Conservation (phyloP, 139 green algal species). For the Chlamydomonas incerta region DNA sequence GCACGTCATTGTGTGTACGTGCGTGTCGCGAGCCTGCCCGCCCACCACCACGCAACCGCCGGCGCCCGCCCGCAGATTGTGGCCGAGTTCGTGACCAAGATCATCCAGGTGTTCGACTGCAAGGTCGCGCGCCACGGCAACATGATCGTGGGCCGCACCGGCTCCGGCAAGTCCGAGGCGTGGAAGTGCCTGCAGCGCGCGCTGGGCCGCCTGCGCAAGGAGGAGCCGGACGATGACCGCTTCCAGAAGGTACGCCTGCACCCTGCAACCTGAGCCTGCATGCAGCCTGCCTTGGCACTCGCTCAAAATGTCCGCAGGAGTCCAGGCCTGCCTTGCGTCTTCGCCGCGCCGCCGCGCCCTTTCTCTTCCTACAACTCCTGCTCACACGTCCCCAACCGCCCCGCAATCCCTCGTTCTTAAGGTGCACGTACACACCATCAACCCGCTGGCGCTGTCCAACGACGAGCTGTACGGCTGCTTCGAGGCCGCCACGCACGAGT, state of each 20-base stretch:
- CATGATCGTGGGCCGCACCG: constrained; percentile 93
- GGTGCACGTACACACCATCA: constrained; percentile 88
- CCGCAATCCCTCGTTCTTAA: constrained; percentile 1
- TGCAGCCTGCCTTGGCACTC: too few relatives aligned
- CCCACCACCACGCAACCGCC: too few relatives aligned
- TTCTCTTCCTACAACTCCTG: too few relatives aligned
- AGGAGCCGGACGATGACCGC: constrained; percentile 71
- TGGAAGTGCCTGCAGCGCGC: constrained; percentile 83
- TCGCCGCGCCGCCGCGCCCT: too few relatives aligned
- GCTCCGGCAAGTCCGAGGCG: constrained; percentile 83
- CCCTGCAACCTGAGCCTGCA: too few relatives aligned
- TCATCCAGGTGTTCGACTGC: constrained; percentile 93
- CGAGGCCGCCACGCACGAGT: constrained; percentile 80
- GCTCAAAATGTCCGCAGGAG: too few relatives aligned
- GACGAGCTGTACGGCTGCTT: constrained; percentile 90
- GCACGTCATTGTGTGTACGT: too few relatives aligned
- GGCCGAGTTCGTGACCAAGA: constrained; percentile 86
- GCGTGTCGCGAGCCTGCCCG: too few relatives aligned
- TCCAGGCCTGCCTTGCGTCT: background rate
- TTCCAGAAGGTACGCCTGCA: constrained; percentile 68
- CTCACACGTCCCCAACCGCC: background rate
- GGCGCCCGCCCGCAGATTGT: constrained; percentile 70
- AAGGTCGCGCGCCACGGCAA: constrained; percentile 92
- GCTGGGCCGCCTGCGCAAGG: constrained; percentile 74
- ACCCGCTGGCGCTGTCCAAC: constrained; percentile 85